Conservation (phyloP, 2,329 filamentous ascomycete species). For the Exophiala oligosperma region DNA sequence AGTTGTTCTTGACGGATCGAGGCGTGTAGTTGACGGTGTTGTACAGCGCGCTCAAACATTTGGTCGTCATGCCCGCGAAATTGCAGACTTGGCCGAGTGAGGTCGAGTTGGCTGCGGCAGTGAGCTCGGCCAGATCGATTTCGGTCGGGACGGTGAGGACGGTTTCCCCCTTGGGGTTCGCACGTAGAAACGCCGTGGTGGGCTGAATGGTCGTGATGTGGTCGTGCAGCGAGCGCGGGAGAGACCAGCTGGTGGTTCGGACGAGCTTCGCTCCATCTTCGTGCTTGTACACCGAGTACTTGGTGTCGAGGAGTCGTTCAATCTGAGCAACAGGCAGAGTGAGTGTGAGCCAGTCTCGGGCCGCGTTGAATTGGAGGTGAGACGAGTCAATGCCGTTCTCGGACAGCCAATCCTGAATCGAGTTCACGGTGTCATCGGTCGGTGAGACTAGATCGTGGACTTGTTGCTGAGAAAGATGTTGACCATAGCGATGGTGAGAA, state of each 20-base stretch:
- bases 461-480: conserved; percentile 53
- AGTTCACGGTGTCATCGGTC: conserved; percentile 50
- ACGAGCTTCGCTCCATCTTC: conserved; percentile 53
- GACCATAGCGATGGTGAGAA: conserved; percentile 54
- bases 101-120: conserved; percentile 19
- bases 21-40: conserved; percentile 55
- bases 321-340: conserved; percentile 52
- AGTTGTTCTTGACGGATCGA: conserved; percentile 42
- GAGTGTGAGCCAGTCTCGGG: conserved; percentile 60
- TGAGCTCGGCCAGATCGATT: conserved; percentile 25
- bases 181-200: conserved; percentile 59
- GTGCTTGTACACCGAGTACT: conserved; percentile 56
- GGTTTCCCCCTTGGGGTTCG: conserved; percentile 28
- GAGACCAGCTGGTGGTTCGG: conserved; percentile 58
- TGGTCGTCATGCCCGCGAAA: conserved; percentile 52
- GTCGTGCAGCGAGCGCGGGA: conserved; percentile 57
- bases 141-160: conserved; percentile 34
- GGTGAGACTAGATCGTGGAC: conserved; percentile 57
- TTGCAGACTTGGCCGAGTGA: conserved; percentile 49
- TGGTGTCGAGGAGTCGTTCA: conserved; percentile 55
- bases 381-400: conserved; percentile 52
- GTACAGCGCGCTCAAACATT: conserved; percentile 57
- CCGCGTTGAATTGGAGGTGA: conserved; percentile 48
- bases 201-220: conserved; percentile 63
- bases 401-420: conserved; percentile 58